phyloP scores from a whole-genome alignment of 2,329 filamentous ascomycete genomes.

The Leptodontidium sp. region DNA sequence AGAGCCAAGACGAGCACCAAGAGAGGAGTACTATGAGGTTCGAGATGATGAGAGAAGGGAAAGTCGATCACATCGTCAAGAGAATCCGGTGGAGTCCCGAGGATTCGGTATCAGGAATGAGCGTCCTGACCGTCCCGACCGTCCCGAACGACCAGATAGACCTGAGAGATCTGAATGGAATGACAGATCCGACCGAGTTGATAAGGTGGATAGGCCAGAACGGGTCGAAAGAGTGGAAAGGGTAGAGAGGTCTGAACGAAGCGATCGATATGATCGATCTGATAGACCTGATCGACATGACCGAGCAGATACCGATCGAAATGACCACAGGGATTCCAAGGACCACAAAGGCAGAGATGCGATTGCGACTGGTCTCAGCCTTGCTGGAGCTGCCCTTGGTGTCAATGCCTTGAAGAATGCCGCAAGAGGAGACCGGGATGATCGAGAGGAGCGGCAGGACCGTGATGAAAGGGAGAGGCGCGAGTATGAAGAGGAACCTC shows the following conservation, averaged over 20 bases:
- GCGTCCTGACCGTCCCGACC: constrained; percentile 16
- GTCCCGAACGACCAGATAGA: constrained; percentile 30
- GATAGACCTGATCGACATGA: constrained; percentile 33
- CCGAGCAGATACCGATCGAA: constrained; percentile 25
- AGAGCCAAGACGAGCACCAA: constrained; percentile 35
- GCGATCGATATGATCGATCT: constrained; percentile 18
- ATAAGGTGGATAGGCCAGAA: constrained; percentile 29
- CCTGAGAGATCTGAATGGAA: constrained; percentile 30
- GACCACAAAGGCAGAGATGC: constrained; percentile 44
- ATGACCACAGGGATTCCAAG: constrained; percentile 35
- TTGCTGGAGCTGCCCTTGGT: constrained; percentile 46
- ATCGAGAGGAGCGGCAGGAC: constrained; percentile 42
- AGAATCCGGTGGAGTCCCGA: constrained; percentile 42
- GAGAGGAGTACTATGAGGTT: constrained; percentile 46
- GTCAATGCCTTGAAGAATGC: constrained; percentile 44
- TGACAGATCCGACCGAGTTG: constrained; percentile 13
- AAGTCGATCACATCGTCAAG: constrained; percentile 38
- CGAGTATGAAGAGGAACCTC: constrained; percentile 44
- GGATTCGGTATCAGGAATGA: constrained; percentile 40
- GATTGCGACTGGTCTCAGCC: constrained; percentile 44
- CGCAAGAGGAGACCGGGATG: constrained; percentile 36
- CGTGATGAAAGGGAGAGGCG: constrained; percentile 37
- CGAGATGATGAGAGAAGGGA: constrained; percentile 42
- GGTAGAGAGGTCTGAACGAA: constrained; percentile 23
- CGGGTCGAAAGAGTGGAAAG: constrained; percentile 25